Evolutionary conservation across 2,329 filamentous ascomycete species (phyloP), one percentile per base, ranked within the genome.

Genomic region (Pestalotiopsis sp.): DNA sequence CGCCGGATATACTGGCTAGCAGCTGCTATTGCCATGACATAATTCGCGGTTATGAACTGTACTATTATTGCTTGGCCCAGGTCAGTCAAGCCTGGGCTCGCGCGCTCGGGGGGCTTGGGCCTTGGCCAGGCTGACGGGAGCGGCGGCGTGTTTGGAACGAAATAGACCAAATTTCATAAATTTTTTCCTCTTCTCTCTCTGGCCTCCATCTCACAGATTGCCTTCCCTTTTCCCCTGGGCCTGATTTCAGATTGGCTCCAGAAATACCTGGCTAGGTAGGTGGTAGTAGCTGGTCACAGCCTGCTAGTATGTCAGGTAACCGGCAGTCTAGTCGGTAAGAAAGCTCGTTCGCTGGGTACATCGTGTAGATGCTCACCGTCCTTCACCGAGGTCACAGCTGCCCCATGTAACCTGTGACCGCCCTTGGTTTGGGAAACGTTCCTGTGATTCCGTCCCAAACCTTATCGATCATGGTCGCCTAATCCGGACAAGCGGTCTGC

Each of bases 401-500:
- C 23, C 25, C 27, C 27, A 14, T 17, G 31, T 61, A 31, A 39
- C 27, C 59, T 36, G 25, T 61, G 59, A 36, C 36, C 14, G 59
- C 31, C 12, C 14, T 13, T n/a, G 14, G 59, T 9, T 39, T 39
- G 25, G 59, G 59, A n/a, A 52, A 52, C 36, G 14, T 23, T 13
- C 57, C 57, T 59, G 57, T 59, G 57, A 59, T 17, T 25, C 25
- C 23, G 23, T 27, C 27, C 57, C 57, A 36, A 59, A 59, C 23
- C 57, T 59, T 59, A 36, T 25, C 27, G 27, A 27, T 9, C 23
- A 23, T 36, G 14, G 25, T 61, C 59, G 38, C 59, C 59, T 36
- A 36, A 61, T 61, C 57, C 20, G 59, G 59, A 61, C 59, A 39
- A 61, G 59, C 59, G 59, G 59, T 61, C 59, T 38, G 57, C 57